A percentile compares a stretch with the other conserved stretches of the same genome.
Conservation (phyloP, 371 early-diverging fungal genomes). For the Mortierella sp. region DNA sequence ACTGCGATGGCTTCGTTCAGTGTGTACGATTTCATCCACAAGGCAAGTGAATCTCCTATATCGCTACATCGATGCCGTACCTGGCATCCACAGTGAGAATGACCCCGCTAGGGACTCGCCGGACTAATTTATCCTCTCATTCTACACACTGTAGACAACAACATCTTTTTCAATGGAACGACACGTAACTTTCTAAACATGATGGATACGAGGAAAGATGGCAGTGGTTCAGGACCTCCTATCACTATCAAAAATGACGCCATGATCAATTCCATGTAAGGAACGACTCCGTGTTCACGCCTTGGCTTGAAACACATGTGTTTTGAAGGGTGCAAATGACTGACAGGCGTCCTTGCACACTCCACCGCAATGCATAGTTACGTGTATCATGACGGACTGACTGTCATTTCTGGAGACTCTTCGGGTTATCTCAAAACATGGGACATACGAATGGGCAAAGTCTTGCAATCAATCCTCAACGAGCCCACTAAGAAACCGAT, state of each 20-base stretch:
- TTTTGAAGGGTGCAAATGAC: no score
- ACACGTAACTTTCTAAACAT: constrained; percentile 80
- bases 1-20: constrained; percentile 87
- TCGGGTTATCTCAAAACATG: constrained; percentile 83
- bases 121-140: neutral
- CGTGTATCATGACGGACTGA: constrained; percentile 76
- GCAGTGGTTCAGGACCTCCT: constrained; percentile 48
- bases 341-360: neutral
- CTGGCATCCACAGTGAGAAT: no score
- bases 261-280: constrained; percentile 86
- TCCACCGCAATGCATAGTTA: constrained; percentile 43
- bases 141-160: constrained; percentile 60
- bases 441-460: constrained; percentile 78
- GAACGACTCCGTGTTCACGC: neutral
- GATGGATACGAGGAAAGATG: constrained; percentile 69
- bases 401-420: constrained; percentile 85
- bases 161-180: constrained; percentile 82
- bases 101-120: no score
- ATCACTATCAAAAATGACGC: constrained; percentile 71
- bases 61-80: no score
- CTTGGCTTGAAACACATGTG: no score
- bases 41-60: constrained; percentile 57
- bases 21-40: constrained; percentile 83
- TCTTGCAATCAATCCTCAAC: constrained; percentile 63
- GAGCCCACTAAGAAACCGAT: constrained; percentile 80